These are phyloP conservation scores for Dipodascopsis tothii DNA, from an alignment of 805 yeast genomes.

Conservation along the genomic window DNA sequence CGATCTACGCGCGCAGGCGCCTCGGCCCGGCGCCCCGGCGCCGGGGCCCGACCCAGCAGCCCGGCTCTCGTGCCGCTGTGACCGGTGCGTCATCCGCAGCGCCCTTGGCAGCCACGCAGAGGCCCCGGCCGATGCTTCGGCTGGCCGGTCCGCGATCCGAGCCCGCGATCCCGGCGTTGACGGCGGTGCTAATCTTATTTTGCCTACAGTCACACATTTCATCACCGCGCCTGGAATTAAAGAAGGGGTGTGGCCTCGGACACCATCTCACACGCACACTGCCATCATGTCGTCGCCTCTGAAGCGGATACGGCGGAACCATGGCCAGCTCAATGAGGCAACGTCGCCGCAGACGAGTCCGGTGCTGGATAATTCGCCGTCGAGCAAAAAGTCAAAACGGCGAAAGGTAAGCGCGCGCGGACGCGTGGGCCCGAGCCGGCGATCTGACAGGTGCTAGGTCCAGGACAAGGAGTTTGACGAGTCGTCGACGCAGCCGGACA, in stretches of 20 bases:
- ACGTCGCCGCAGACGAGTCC: neutral
- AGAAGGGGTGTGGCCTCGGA: neutral
- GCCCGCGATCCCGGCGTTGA: neutral
- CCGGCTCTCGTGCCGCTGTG: no score
- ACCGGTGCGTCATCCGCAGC: no score
- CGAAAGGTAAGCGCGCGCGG: conserved; percentile 11
- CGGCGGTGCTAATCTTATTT: neutral
- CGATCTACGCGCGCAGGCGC: no score
- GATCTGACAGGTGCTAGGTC: neutral
- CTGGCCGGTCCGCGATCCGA: no score
- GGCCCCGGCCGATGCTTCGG: no score
- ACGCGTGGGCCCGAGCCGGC: neutral
- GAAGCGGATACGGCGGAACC: conserved; percentile 12
- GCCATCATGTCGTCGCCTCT: conserved; percentile 17
- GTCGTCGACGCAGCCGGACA: conserved; percentile 10
- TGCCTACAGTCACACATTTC: neutral
- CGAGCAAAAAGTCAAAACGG: conserved; percentile 11
- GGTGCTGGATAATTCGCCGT: conserved; percentile 6
- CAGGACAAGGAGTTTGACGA: conserved; percentile 8
- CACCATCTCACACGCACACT: neutral
- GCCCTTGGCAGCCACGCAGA: no score
- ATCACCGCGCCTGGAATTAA: no score
- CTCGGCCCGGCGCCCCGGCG: no score
- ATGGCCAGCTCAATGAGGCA: conserved; percentile 4
- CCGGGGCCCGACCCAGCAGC: no score